These are phyloP conservation scores for Yamadazyma kanchanaburiensis DNA, from an alignment of 1,139 yeast species.

Conservation along the genomic window DNA sequence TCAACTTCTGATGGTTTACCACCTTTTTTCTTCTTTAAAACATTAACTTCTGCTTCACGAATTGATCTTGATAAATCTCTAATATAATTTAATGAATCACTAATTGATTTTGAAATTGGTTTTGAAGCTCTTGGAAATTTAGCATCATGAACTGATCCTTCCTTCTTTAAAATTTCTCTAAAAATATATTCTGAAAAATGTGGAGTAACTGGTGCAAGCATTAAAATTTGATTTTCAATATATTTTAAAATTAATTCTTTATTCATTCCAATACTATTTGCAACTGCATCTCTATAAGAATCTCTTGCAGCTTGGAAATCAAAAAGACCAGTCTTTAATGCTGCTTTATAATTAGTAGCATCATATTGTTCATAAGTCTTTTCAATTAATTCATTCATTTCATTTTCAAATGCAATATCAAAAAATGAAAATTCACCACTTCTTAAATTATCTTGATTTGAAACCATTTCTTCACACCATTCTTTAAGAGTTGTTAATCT, in stretches of 20 bases:
- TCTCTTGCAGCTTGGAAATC: conserved; percentile 96
- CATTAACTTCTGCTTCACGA: conserved; percentile 89
- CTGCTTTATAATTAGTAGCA: conserved; percentile 78
- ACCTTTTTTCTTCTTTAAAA: conserved; percentile 88
- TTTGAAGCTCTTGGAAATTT: conserved; percentile 71
- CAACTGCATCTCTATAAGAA: conserved; percentile 83
- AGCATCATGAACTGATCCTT: conserved; percentile 66
- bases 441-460: conserved; percentile 55
- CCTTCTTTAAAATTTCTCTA: conserved; percentile 69
- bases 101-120: conserved; percentile 58
- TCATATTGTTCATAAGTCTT: conserved; percentile 68
- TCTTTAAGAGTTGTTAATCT: conserved; percentile 90
- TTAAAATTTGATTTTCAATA: conserved; percentile 79
- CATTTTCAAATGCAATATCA: conserved; percentile 89
- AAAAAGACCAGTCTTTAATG: conserved; percentile 85
- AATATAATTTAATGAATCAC: conserved; percentile 74
- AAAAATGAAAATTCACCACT: conserved; percentile 73
- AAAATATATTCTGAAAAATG: conserved; percentile 91
- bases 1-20: conserved; percentile 74
- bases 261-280: conserved; percentile 68
- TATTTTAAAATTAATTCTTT: conserved; percentile 75
- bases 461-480: conserved; percentile 82
- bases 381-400: conserved; percentile 80
- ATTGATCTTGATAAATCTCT: conserved; percentile 75
- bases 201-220: conserved; percentile 92